A percentile compares a stretch with the other conserved stretches of the same genome.
Conservation (phyloP, 495 filamentous ascomycete species). For the Trichoderma asperelloides region DNA sequence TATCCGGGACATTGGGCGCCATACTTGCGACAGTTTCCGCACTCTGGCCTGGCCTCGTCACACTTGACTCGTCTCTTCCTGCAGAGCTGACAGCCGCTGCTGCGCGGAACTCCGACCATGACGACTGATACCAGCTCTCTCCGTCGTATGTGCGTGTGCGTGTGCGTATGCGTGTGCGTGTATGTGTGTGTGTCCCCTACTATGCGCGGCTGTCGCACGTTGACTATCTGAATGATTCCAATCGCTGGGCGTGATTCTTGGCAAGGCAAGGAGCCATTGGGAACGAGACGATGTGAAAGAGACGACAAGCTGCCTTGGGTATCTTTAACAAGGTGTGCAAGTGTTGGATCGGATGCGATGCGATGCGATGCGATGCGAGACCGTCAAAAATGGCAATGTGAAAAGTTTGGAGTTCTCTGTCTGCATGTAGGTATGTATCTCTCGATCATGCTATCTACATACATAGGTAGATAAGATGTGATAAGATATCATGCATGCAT, state of each 20-base stretch:
- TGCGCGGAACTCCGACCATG: slow-evolving; percentile 37
- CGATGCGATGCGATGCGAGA: too few species aligned
- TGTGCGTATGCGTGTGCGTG: not conserved
- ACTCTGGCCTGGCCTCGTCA: slow-evolving; percentile 72
- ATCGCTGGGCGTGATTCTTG: not conserved
- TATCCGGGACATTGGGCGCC: slow-evolving; percentile 17
- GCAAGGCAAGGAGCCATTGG: not conserved
- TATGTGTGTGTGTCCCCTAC: not conserved
- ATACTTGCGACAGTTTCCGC: slow-evolving; percentile 25
- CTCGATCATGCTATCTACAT: too few species aligned
- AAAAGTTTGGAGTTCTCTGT: not conserved
- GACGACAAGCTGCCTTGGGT: not conserved
- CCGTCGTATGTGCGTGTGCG: not conserved
- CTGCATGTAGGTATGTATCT: not conserved
- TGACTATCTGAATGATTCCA: not conserved
- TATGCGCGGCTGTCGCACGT: not conserved
- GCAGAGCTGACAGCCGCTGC: slow-evolving; percentile 44
- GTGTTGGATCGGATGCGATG: too few species aligned
- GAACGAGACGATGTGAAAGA: not conserved
- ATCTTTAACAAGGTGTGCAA: not conserved
- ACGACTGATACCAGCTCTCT: not conserved
- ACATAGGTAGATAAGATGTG: too few species aligned
- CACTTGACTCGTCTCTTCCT: slow-evolving; percentile 83
- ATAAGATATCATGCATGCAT: too few species aligned
- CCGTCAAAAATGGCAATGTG: not conserved